A percentile compares a stretch with the other conserved stretches of the same genome.
Conservation (phyloP, 495 filamentous ascomycete genomes). For the Penicillium longicatenatum region DNA sequence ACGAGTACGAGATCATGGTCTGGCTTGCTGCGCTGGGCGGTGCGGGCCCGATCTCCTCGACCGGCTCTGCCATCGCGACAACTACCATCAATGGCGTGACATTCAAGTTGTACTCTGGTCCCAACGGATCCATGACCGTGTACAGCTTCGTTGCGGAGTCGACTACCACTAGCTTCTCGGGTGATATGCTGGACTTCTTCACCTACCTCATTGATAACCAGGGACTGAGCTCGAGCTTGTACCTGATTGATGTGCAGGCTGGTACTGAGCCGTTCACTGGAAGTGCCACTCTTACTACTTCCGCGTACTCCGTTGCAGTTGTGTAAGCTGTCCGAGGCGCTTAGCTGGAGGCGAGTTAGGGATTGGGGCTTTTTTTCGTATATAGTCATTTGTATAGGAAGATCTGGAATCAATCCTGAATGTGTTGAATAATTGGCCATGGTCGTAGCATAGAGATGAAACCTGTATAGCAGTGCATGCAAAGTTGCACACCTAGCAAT, state of each 20-base stretch:
- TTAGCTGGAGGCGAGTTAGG: background rate
- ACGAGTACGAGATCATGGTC: constrained; percentile 71
- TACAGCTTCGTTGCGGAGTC: constrained; percentile 62
- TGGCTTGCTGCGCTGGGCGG: constrained; percentile 66
- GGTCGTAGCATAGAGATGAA: background rate
- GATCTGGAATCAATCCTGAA: background rate
- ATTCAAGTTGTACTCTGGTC: constrained; percentile 59
- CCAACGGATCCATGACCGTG: constrained; percentile 57
- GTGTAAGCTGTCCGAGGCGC: constrained; percentile 26
- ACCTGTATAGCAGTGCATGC: background rate
- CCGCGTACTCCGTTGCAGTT: constrained; percentile 44
- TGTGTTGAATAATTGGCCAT: background rate
- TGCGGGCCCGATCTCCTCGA: constrained; percentile 63
- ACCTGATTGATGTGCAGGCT: constrained; percentile 56
- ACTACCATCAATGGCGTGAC: constrained; percentile 50
- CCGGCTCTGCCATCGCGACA: constrained; percentile 55
- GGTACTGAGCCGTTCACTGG: constrained; percentile 60
- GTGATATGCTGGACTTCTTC: constrained; percentile 58
- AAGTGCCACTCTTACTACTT: constrained; percentile 37
- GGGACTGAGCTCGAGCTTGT: constrained; percentile 52
- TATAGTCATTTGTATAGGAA: background rate
- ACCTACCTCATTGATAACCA: constrained; percentile 55
- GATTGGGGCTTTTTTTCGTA: background rate
- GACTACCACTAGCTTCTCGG: constrained; percentile 52
- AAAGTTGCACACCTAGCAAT: background rate